These are phyloP conservation scores for Trichoderma sp. DNA, from an alignment of 2,329 filamentous ascomycete genomes.

Conservation along the genomic window DNA sequence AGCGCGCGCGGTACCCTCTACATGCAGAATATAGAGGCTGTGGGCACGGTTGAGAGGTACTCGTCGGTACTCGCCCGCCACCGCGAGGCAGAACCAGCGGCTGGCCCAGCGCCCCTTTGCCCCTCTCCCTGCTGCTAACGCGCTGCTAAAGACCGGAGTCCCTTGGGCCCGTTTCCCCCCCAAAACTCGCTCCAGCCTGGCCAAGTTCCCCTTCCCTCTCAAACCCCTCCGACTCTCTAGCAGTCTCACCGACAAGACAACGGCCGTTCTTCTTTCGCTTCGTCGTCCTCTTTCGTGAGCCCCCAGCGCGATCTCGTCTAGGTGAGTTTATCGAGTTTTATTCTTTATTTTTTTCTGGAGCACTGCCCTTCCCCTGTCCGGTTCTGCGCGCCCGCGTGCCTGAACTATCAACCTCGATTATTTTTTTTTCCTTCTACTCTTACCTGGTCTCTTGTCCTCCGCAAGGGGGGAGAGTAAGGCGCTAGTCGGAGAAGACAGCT, in stretches of 20 bases:
- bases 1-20: conserved; percentile 21
- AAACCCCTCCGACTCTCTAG: conserved; percentile 25
- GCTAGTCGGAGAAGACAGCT: conserved; percentile 29
- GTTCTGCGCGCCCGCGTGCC: conserved; percentile 12
- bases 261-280: conserved; percentile 19
- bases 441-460: conserved; percentile 17
- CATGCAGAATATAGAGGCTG: neutral
- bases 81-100: neutral
- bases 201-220: conserved; percentile 21
- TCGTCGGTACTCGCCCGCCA: neutral
- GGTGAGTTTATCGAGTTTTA: conserved; percentile 5
- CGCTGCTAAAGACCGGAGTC: neutral
- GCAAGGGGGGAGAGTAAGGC: conserved; percentile 11
- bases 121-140: conserved; percentile 21
- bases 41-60: neutral
- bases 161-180: conserved; percentile 14
- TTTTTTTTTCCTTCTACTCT: conserved; percentile 5
- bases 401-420: neutral
- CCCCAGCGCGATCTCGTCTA: conserved; percentile 16
- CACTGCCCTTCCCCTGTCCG: neutral
- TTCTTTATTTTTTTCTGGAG: neutral
- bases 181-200: conserved; percentile 18
- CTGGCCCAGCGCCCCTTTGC: conserved; percentile 17
- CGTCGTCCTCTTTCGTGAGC: conserved; percentile 22
- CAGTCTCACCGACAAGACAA: conserved; percentile 30